Evolutionary conservation across 2,329 filamentous ascomycete genomes (phyloP), one percentile per base, ranked within the genome.

Genomic region (Neonectria neomacrospora): DNA sequence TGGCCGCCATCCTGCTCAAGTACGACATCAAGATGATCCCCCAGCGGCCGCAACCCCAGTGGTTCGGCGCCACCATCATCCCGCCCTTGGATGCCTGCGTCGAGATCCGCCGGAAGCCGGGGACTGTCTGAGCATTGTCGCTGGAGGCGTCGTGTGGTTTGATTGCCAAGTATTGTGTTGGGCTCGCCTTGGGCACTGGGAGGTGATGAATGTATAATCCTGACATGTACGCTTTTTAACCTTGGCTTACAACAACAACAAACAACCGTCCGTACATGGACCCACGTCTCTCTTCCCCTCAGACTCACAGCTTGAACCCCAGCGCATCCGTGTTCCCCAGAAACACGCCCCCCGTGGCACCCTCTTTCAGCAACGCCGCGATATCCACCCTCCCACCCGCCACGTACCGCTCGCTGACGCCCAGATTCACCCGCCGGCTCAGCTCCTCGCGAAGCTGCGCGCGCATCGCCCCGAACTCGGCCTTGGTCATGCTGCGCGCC

Each of bases 341-440:
- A 42, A 80, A 80, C 14, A 80, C 53, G 1, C 75, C 76, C 0
- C 74, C 75, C 65, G 88, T 88, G 37, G 86, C 84, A 41, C 83
- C 85, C n/a, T 87, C 88, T 59, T 81, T 83, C 58, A 90, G 71
- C 73, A 97, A 77, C 70, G 93, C 85, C 54, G 90, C 90, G 6
- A 97, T 83, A 80, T 97, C 91, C n/a, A 97, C 87, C n/a, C 87
- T 83, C 0, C 93, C 92, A n/a, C 88, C 87, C 0, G 93, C 92
- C 64, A 97, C 82, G 78, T 97, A 98, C 73, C 85, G 87, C 80
- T 94, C 93, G 74, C 92, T 97, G 26, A 97, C 92, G 7, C 95
- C 94, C 16, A 93, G 85, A 74, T 97, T 97, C 59, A 97, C 87
- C 63, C 92, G 86, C 77, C 90, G 86, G 3, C 83, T 82, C 73